Conservation (phyloP, 306 rosid genomes). For the Sesbania bispinosa region DNA sequence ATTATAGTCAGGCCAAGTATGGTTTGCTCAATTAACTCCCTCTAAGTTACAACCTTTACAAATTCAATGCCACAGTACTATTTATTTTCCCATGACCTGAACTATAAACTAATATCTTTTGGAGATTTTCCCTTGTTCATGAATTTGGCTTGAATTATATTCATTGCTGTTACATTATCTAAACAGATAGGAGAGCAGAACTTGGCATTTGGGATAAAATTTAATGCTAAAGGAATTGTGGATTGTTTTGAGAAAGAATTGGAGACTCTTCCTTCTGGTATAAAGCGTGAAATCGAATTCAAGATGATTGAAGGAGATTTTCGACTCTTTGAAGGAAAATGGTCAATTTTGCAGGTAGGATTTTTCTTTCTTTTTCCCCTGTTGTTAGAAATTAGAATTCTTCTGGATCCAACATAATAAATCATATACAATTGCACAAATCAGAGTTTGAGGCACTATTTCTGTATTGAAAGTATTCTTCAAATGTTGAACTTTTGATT, state of each 20-base stretch:
- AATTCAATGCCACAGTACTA: not conserved
- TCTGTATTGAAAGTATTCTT: not conserved
- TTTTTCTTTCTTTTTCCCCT: conserved; percentile 20
- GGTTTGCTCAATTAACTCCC: not conserved
- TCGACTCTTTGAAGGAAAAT: conserved; percentile 76
- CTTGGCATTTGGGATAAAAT: conserved; percentile 82
- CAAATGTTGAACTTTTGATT: conserved; percentile 1
- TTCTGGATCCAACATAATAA: conserved; percentile 8
- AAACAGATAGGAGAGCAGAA: conserved; percentile 77
- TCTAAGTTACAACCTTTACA: not conserved
- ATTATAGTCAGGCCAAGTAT: not conserved
- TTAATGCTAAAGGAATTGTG: conserved; percentile 73
- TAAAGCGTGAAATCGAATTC: conserved; percentile 76
- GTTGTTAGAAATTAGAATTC: not conserved
- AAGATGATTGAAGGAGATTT: conserved; percentile 93
- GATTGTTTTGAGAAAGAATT: conserved; percentile 82
- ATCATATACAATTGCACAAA: not conserved
- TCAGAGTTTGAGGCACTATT: not conserved
- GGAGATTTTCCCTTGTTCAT: not conserved
- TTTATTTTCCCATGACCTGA: not conserved
- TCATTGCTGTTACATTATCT: conserved; percentile 19
- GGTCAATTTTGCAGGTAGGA: conserved; percentile 81
- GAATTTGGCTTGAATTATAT: conserved; percentile 17
- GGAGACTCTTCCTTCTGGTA: conserved; percentile 54
- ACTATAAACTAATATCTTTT: not conserved